A percentile compares a stretch with the other conserved stretches of the same genome.
Evolutionary conservation across 1,139 yeast species (phyloP).

Genomic region (Kurtzmaniella natalensis): DNA sequence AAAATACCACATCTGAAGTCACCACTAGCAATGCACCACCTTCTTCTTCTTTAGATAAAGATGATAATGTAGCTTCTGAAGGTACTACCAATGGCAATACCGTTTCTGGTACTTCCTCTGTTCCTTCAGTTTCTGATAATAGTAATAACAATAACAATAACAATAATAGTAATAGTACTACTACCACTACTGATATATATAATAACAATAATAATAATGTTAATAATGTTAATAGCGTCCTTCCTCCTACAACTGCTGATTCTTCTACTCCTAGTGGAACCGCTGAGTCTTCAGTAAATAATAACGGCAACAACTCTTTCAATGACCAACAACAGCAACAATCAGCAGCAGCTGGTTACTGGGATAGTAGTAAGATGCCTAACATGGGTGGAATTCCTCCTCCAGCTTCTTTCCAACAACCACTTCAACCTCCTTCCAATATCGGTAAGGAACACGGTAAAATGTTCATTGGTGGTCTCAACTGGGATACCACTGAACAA

Average conservation of each 20-base stretch:
- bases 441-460: slow-evolving; percentile 62
- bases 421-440: slow-evolving; percentile 27
- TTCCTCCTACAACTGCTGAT: too few species aligned
- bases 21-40: background rate
- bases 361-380: too few species aligned
- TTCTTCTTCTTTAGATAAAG: background rate
- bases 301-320: slow-evolving; percentile 3
- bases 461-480: slow-evolving; percentile 97
- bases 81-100: background rate
- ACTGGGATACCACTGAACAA: slow-evolving; percentile 97
- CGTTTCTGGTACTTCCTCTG: background rate
- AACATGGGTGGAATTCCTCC: too few species aligned
- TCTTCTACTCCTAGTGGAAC: too few species aligned
- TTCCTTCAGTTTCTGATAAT: background rate
- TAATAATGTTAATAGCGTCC: too few species aligned
- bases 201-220: too few species aligned
- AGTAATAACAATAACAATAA: background rate
- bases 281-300: too few species aligned
- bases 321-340: slow-evolving; percentile 5
- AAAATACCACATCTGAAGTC: slow-evolving; percentile 1
- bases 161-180: too few species aligned
- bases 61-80: background rate
- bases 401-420: slow-evolving; percentile 10
- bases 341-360: slow-evolving; percentile 3
- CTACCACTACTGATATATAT: too few species aligned